Evolutionary conservation across 805 yeast genomes (phyloP).

Genomic region (Candida easanensis): DNA sequence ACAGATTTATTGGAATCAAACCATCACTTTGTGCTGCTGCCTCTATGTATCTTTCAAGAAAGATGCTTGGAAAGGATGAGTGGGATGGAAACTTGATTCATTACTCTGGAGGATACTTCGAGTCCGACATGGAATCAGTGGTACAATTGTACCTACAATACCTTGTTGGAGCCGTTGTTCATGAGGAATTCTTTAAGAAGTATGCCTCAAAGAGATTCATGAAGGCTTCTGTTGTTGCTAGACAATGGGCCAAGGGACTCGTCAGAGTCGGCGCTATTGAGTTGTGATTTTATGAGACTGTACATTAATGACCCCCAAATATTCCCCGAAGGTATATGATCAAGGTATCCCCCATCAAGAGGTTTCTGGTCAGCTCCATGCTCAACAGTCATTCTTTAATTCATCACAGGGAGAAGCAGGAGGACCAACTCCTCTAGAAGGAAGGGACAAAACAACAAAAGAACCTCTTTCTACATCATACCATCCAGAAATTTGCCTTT

Average conservation of each 20-base stretch:
- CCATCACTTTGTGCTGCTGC: conserved; percentile 86
- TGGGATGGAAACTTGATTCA: conserved; percentile 89
- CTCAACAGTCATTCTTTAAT: not conserved
- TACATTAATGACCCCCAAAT: conserved; percentile 10
- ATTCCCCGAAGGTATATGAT: too few relatives aligned
- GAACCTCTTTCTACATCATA: too few relatives aligned
- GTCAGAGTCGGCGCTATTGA: conserved; percentile 16
- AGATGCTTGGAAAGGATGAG: conserved; percentile 59
- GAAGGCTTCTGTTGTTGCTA: conserved; percentile 77
- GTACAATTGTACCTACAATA: conserved; percentile 74
- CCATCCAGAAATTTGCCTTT: too few relatives aligned
- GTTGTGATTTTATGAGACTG: conserved; percentile 7
- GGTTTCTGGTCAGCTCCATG: too few relatives aligned
- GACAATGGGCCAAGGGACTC: conserved; percentile 55
- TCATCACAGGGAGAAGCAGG: not conserved
- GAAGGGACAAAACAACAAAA: too few relatives aligned
- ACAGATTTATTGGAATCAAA: conserved; percentile 64
- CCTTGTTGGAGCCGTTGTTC: conserved; percentile 74
- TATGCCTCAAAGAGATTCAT: conserved; percentile 86
- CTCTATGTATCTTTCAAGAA: conserved; percentile 80
- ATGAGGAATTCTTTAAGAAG: conserved; percentile 90
- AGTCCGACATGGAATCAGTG: conserved; percentile 66
- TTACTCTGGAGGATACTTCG: conserved; percentile 87
- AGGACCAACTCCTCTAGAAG: too few relatives aligned
- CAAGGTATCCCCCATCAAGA: too few relatives aligned